Conservation (phyloP, 78 protist genomes). For the Bigelowiella natans region DNA sequence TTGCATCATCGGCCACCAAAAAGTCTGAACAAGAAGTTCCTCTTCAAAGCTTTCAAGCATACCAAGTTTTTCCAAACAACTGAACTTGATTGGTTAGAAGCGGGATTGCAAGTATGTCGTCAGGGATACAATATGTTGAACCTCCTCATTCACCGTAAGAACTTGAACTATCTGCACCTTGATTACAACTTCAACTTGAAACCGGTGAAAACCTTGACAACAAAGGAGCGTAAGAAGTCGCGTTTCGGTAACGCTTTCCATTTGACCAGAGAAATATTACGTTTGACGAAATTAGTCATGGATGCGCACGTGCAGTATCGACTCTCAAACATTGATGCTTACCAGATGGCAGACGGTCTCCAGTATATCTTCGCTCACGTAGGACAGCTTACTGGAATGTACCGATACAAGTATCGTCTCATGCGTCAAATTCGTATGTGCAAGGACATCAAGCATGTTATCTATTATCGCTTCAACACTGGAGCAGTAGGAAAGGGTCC, state of each 20-base stretch:
- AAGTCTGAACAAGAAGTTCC: slow-evolving; percentile 65
- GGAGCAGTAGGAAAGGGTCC: slow-evolving; percentile 98
- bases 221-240: slow-evolving; percentile 98
- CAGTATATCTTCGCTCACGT: slow-evolving; percentile 94
- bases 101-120: slow-evolving; percentile 97
- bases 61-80: slow-evolving; percentile 96
- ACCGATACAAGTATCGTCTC: slow-evolving; percentile 97
- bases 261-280: slow-evolving; percentile 91
- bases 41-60: slow-evolving; percentile 61
- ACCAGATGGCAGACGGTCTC: slow-evolving; percentile 94
- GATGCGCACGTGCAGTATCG: slow-evolving; percentile 98
- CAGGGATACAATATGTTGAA: slow-evolving; percentile 99
- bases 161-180: slow-evolving; percentile 93
- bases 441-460: slow-evolving; percentile 93
- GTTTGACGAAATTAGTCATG: slow-evolving; percentile 92
- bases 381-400: slow-evolving; percentile 99
- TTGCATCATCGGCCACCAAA: slow-evolving; percentile 71
- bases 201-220: slow-evolving; percentile 98
- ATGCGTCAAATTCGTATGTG: slow-evolving; percentile 96
- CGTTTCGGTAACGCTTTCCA: slow-evolving; percentile 99
- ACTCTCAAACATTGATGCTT: slow-evolving; percentile 87
- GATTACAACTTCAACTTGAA: slow-evolving; percentile 99
- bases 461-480: slow-evolving; percentile 89
- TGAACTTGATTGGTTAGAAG: slow-evolving; percentile 99
- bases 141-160: slow-evolving; percentile 95